A percentile compares a stretch with the other conserved stretches of the same genome.
These are phyloP conservation scores for Didymella segeticola DNA, from an alignment of 2,329 filamentous ascomycete genomes.

Conservation along the genomic window DNA sequence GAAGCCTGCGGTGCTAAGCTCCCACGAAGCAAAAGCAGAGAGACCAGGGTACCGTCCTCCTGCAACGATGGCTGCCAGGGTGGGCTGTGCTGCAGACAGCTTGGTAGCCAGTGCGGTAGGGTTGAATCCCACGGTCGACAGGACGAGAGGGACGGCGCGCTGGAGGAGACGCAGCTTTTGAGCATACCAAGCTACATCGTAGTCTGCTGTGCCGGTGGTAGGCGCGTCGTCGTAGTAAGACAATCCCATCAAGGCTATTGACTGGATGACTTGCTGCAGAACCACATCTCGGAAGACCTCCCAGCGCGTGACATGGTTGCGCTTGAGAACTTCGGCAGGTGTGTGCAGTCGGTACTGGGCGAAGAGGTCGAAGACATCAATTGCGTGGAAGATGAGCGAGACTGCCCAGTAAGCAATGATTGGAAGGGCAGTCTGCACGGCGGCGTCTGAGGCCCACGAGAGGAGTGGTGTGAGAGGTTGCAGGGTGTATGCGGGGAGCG, in stretches of 20 bases:
- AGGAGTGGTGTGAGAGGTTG: constrained; percentile 74
- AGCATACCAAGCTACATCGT: constrained; percentile 91
- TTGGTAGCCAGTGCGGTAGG: constrained; percentile 76
- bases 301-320: constrained; percentile 84
- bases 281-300: constrained; percentile 91
- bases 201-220: constrained; percentile 77
- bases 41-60: constrained; percentile 83
- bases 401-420: constrained; percentile 87
- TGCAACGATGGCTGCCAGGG: constrained; percentile 75
- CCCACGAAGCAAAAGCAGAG: constrained; percentile 84
- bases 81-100: constrained; percentile 72
- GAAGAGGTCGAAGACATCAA: constrained; percentile 86
- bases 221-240: constrained; percentile 76
- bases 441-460: constrained; percentile 80
- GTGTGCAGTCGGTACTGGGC: constrained; percentile 94
- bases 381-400: constrained; percentile 84
- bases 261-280: constrained; percentile 90
- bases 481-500: constrained; percentile 82
- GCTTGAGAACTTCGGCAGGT: constrained; percentile 84
- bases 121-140: constrained; percentile 78
- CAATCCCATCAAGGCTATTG: constrained; percentile 71
- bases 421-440: constrained; percentile 76
- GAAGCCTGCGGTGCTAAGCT: constrained; percentile 73
- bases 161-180: constrained; percentile 80
- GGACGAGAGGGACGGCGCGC: constrained; percentile 73